phyloP scores from a whole-genome alignment of 2,329 filamentous ascomycete genomes.

The Hymenoscyphus repandus region DNA sequence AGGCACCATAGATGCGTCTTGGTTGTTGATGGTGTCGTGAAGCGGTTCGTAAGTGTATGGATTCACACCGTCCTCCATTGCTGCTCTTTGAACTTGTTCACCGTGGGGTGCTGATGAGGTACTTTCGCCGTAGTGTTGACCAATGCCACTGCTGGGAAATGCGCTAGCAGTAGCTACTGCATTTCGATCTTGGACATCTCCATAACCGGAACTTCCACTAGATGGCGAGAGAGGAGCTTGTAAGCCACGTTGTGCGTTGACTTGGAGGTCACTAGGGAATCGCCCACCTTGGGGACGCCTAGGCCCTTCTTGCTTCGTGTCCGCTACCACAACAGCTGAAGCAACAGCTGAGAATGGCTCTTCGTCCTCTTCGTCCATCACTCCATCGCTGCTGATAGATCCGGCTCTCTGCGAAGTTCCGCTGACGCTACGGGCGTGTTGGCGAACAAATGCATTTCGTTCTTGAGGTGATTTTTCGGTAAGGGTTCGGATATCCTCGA shows the following conservation, averaged over 20 bases:
- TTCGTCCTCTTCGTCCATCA: slow-evolving; percentile 68
- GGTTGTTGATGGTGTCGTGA: slow-evolving; percentile 6
- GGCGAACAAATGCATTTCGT: slow-evolving; percentile 78
- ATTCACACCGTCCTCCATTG: slow-evolving; percentile 50
- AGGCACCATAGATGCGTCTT: slow-evolving; percentile 6
- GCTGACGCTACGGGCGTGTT: slow-evolving; percentile 73
- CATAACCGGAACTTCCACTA: slow-evolving; percentile 68
- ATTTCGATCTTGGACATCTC: slow-evolving; percentile 47
- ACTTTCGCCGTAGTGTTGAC: slow-evolving; percentile 27
- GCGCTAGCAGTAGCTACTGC: slow-evolving; percentile 48
- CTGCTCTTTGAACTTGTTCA: slow-evolving; percentile 44
- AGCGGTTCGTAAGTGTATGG: slow-evolving; percentile 43
- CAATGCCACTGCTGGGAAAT: slow-evolving; percentile 22
- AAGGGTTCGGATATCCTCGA: slow-evolving; percentile 76
- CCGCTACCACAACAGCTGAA: slow-evolving; percentile 49
- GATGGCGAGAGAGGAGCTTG: slow-evolving; percentile 73
- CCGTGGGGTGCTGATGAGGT: slow-evolving; percentile 45
- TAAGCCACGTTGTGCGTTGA: slow-evolving; percentile 73
- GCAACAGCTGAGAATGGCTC: slow-evolving; percentile 53
- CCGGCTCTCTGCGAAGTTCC: slow-evolving; percentile 54
- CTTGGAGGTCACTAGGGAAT: slow-evolving; percentile 90
- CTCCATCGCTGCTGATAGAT: slow-evolving; percentile 69
- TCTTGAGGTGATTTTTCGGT: slow-evolving; percentile 88
- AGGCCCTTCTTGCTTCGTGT: slow-evolving; percentile 46
- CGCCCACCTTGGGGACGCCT: slow-evolving; percentile 85